phyloP scores from a whole-genome alignment of 306 rosid species.

The Acacia acuminata region DNA sequence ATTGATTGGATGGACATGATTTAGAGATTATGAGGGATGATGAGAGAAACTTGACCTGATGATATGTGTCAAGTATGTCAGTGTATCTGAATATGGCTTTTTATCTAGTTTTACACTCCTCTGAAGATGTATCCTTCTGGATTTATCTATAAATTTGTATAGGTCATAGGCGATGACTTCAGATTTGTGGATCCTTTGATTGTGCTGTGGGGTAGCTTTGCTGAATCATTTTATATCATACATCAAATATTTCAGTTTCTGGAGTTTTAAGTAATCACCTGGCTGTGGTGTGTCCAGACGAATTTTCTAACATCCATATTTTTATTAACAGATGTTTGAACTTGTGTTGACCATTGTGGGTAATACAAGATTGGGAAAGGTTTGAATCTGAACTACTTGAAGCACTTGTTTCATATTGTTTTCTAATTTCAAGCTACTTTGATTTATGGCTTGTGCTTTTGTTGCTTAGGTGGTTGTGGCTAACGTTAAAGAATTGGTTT shows the following conservation, averaged over 20 bases:
- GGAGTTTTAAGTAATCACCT: conserved; percentile 14
- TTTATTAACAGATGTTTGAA: conserved; percentile 77
- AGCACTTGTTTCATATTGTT: conserved; percentile 22
- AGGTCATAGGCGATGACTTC: not conserved
- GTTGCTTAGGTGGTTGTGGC: conserved; percentile 55
- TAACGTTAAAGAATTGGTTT: conserved; percentile 79
- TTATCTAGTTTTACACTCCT: not conserved
- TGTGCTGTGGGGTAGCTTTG: not conserved
- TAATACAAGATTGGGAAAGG: conserved; percentile 72
- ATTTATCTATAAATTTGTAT: not conserved
- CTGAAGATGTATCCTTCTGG: conserved; percentile 6
- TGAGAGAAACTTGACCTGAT: not conserved
- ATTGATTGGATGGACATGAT: no score
- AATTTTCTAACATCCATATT: conserved; percentile 25
- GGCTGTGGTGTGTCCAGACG: conserved; percentile 15
- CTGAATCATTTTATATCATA: not conserved
- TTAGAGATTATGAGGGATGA: no score
- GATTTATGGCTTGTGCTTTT: conserved; percentile 14
- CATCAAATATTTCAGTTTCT: conserved; percentile 10
- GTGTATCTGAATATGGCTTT: conserved; percentile 14
- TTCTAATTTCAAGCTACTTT: conserved; percentile 25
- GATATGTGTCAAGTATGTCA: conserved; percentile 18
- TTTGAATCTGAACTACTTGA: conserved; percentile 34
- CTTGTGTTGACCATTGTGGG: conserved; percentile 82
- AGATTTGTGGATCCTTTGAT: not conserved